Evolutionary conservation across 441 rosid species (phyloP), one percentile per base, ranked within the genome.

Genomic region (Syzygium syzygioides): DNA sequence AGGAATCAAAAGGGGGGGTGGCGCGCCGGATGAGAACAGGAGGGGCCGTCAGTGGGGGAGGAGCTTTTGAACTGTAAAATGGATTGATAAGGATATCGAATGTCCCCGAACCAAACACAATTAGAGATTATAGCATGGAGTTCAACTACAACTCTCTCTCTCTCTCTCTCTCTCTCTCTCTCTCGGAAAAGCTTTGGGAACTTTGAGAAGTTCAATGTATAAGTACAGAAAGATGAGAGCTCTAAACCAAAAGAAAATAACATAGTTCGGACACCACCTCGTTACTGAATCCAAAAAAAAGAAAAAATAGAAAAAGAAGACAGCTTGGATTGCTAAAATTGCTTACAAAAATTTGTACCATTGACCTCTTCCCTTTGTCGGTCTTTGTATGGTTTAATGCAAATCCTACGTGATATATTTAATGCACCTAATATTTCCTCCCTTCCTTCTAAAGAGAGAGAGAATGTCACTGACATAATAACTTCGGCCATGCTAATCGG

Each of bases 31-130:
- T 15, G 10, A 26, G 20, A 85, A 76, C 55, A 84, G 89, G 88
- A 85, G 89, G 87, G 93, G 91, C 71, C 89, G 23, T 66, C 54
- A 86, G 62, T 86, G 41, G 87, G 91, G 91, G 55, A 60, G 26
- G 48, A 89, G 88, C 89, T 87, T 88, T 88, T 79, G 83, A 89
- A 52, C 85, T 86, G 54, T 37, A 9, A 52, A 84, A 84, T 53
- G 19, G 64, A 54, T 25, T 79, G 88, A 60, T 89, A 80, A 48
- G 26, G 66, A 60, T 54, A 4, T n/a, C 41, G 59, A 54, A 48
- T 71, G 54, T 68, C 41, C 79, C 79, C 79, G 9, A 32, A 66
- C 41, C 79, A 66, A 66, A 68, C 79, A 68, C 48, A 41, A 19
- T 18, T 9, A 2, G 50, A 37, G 28, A 71, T 71, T 3, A 71